These are phyloP conservation scores for Globisporangium acanthophoron DNA, from an alignment of 352 stramenopile genomes.

Conservation along the genomic window DNA sequence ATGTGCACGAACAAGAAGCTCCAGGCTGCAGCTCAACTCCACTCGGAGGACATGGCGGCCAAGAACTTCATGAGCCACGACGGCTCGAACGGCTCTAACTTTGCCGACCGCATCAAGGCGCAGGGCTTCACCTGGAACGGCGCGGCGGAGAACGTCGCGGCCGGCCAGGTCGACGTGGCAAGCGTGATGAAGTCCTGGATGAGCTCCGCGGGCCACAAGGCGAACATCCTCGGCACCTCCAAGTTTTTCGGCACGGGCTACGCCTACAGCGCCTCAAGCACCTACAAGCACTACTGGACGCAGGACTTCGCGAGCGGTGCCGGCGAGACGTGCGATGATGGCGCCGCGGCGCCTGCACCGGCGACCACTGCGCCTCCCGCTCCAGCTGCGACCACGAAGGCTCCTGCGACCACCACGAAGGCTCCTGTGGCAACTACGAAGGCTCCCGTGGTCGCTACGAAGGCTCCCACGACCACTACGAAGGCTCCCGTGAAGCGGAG, in stretches of 20 bases:
- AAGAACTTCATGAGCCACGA: conserved; percentile 29
- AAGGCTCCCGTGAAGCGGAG: not conserved
- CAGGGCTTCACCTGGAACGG: conserved; percentile 19
- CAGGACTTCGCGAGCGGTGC: conserved; percentile 43
- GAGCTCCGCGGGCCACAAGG: conserved; percentile 13
- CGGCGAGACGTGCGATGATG: conserved; percentile 16
- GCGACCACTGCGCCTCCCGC: not conserved
- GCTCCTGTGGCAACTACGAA: not conserved
- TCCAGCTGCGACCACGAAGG: not conserved
- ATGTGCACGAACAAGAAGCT: conserved; percentile 30
- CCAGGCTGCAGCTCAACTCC: conserved; percentile 18
- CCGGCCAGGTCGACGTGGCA: conserved; percentile 13
- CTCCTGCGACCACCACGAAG: not conserved
- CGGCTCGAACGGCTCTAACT: conserved; percentile 18
- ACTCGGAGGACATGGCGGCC: conserved; percentile 26
- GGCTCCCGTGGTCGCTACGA: not conserved
- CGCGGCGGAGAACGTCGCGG: conserved; percentile 20
- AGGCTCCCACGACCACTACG: not conserved
- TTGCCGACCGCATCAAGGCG: conserved; percentile 17
- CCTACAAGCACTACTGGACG: conserved; percentile 50
- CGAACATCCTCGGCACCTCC: conserved; percentile 22
- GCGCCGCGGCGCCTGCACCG: not conserved
- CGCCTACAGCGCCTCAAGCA: conserved; percentile 28
- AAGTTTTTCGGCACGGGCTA: conserved; percentile 36
- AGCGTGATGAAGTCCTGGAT: conserved; percentile 18